Base-by-base conservation (phyloP, 2,329 filamentous ascomycete species). In the Aschersonia sp. region DNA sequence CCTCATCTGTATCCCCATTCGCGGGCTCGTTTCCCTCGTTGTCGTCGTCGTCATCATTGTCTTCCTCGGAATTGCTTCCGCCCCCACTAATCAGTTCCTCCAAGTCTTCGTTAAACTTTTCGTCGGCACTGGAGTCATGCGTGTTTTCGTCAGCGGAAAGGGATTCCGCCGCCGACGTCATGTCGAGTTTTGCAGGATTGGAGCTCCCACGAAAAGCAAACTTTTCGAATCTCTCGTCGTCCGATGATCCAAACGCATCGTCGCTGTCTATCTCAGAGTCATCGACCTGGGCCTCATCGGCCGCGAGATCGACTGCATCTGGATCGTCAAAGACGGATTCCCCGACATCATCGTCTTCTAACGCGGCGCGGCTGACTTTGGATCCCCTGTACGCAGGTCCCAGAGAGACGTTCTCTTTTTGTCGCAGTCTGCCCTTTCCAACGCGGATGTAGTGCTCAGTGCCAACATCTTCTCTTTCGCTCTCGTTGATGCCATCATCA, bases 401-500 rank as follows among this genome's bases (percentile, higher is more conserved):
- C 1, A 96, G 70, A 0, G 77, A 67, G 14, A 82, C 66, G 30
- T 75, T 73, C 35, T 87, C 80, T 49, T 79, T 79, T 59, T 86
- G 82, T 53, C 87, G 80, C 55, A 96, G 69, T 61, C 85, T 90
- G 68, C 84, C 92, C 71, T 89, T 92, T 22, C 82, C 84, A 33
- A 95, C 86, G 46, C 75, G 66, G 42, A 85, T 76, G 60, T 97
- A 97, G 62, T 97, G 90, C 57, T 95, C 90, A 33, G 89, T 84
- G 22, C 84, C 87, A 9, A 73, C 72, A 51, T 76, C 66, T 44
- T 72, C 71, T 31, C 73, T 68, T 5, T 66, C 68, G 56, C 71
- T 72, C 12, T 64, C 69, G 14, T 68, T 69, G 53, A 68, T 73
- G 32, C 64, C 72, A 43, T 72, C 77, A 46, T 69, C 74, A 11